These are phyloP conservation scores for Purpureocillium takamizusanense DNA, from an alignment of 2,329 filamentous ascomycete species.

Conservation along the genomic window DNA sequence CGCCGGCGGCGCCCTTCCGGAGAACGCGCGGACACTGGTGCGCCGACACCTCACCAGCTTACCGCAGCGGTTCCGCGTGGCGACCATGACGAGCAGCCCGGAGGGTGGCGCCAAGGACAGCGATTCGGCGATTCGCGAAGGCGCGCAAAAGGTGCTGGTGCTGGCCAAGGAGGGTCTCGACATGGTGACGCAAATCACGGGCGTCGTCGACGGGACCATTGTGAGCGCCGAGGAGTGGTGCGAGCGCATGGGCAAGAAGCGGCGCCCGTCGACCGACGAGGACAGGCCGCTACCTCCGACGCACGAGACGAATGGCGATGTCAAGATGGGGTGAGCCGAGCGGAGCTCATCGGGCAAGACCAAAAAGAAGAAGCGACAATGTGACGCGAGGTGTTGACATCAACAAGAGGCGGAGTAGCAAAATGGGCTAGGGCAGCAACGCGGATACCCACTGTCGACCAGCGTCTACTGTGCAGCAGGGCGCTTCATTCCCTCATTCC, in stretches of 20 bases:
- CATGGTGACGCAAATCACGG: slow-evolving; percentile 87
- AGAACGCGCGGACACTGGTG: slow-evolving; percentile 78
- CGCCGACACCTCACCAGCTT: slow-evolving; percentile 75
- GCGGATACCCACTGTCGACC: too few species aligned
- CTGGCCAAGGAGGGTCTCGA: slow-evolving; percentile 86
- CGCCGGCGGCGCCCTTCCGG: slow-evolving; percentile 81
- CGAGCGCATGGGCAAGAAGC: slow-evolving; percentile 54
- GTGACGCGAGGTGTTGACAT: too few species aligned
- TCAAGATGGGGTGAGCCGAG: slow-evolving; percentile 14
- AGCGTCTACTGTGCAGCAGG: too few species aligned
- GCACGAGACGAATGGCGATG: slow-evolving; percentile 9
- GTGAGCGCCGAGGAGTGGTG: slow-evolving; percentile 89
- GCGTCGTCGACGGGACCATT: slow-evolving; percentile 81
- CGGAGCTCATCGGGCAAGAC: too few species aligned
- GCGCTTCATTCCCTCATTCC: too few species aligned
- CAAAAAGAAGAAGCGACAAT: too few species aligned
- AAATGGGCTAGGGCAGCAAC: too few species aligned
- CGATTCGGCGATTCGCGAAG: slow-evolving; percentile 33
- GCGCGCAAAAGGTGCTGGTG: slow-evolving; percentile 70
- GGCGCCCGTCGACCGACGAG: slow-evolving; percentile 15
- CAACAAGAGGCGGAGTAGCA: too few species aligned
- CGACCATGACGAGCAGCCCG: slow-evolving; percentile 37
- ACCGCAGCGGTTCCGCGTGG: slow-evolving; percentile 72
- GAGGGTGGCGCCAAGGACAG: slow-evolving; percentile 22
- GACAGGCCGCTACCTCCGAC: slow-evolving; percentile 10